These are phyloP conservation scores for Hygrophoropsis aurantiaca DNA, from an alignment of 768 basidiomycete species.

Conservation along the genomic window DNA sequence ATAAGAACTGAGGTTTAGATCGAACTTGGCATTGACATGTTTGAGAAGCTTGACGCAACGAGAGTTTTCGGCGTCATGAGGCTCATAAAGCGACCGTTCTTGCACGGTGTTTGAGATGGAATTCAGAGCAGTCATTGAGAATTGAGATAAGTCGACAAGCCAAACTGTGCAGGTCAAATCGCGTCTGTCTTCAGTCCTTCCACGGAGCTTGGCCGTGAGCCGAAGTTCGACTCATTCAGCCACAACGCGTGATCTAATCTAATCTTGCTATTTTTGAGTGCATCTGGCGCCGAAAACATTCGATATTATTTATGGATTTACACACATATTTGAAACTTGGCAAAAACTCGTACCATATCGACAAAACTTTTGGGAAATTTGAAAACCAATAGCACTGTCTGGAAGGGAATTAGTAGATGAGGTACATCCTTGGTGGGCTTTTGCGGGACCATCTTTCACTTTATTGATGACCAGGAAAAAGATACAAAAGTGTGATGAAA, in stretches of 20 bases:
- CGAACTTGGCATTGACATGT: constrained; percentile 48
- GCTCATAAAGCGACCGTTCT: constrained; percentile 42
- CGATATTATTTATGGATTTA: too few species aligned
- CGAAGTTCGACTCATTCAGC: too few species aligned
- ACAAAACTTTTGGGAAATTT: background rate
- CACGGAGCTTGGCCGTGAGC: too few species aligned
- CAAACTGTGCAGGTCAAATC: too few species aligned
- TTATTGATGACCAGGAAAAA: background rate
- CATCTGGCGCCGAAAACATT: too few species aligned
- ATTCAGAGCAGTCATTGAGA: too few species aligned
- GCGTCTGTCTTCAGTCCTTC: too few species aligned
- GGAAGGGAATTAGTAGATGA: background rate
- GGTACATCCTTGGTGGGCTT: background rate
- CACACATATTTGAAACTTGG: background rate
- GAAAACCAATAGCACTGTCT: background rate
- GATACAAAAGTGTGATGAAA: background rate
- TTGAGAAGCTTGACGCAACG: constrained; percentile 48
- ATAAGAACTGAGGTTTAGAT: constrained; percentile 50
- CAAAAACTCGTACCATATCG: background rate
- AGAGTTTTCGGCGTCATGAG: constrained; percentile 41
- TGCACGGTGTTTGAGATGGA: background rate
- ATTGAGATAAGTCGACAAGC: too few species aligned
- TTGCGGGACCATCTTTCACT: background rate
- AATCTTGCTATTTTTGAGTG: too few species aligned
- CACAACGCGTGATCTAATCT: too few species aligned